Conservation (phyloP, 495 filamentous ascomycete species). For the Penicillium riverlandense region DNA sequence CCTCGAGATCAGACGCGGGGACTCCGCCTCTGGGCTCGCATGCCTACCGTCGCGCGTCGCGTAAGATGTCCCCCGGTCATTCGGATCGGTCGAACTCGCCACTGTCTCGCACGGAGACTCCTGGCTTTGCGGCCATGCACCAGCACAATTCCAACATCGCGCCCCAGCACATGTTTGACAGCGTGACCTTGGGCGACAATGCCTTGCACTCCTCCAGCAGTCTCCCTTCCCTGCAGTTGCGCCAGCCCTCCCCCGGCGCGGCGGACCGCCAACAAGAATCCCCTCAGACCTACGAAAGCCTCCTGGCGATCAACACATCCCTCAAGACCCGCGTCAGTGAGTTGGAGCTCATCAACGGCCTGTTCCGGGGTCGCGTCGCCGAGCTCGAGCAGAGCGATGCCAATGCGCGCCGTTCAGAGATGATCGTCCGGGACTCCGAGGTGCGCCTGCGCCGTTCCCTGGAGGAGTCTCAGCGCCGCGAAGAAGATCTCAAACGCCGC, state of each 20-base stretch:
- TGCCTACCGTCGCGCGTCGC: slow-evolving; percentile 59
- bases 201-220: slow-evolving; percentile 54
- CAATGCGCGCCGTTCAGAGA: slow-evolving; percentile 54
- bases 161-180: slow-evolving; percentile 73
- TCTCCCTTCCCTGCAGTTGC: slow-evolving; percentile 43
- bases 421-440: slow-evolving; percentile 51
- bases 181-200: slow-evolving; percentile 57
- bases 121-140: slow-evolving; percentile 55
- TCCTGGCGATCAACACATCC: slow-evolving; percentile 68
- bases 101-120: slow-evolving; percentile 79
- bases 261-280: slow-evolving; percentile 70
- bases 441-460: slow-evolving; percentile 57
- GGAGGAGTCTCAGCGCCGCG: slow-evolving; percentile 66
- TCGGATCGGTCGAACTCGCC: slow-evolving; percentile 79
- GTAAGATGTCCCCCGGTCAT: slow-evolving; percentile 63
- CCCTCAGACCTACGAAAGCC: slow-evolving; percentile 71
- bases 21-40: slow-evolving; percentile 44
- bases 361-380: slow-evolving; percentile 80
- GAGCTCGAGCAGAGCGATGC: slow-evolving; percentile 79
- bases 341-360: slow-evolving; percentile 89
- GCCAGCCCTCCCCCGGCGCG: slow-evolving; percentile 65
- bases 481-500: slow-evolving; percentile 74
- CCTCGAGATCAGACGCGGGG: slow-evolving; percentile 49
- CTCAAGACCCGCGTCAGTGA: slow-evolving; percentile 89
- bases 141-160: slow-evolving; percentile 66